phyloP scores from a whole-genome alignment of 2,329 filamentous ascomycete genomes.

The Phaeosphaeriaceae sp. region DNA sequence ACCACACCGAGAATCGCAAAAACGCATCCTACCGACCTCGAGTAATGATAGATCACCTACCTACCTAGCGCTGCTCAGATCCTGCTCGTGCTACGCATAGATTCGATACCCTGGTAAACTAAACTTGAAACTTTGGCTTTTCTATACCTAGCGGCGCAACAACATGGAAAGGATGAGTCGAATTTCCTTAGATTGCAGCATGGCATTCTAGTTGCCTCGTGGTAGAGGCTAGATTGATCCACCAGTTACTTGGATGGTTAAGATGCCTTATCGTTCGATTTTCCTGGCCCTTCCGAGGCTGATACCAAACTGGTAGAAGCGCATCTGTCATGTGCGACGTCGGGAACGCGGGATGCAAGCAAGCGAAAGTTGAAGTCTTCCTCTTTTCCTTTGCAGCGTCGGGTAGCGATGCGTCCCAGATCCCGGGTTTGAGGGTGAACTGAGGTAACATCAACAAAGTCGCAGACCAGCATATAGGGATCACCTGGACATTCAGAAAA shows the following conservation, averaged over 20 bases:
- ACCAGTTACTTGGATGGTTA: neutral
- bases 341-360: constrained; percentile 12
- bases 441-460: constrained; percentile 34
- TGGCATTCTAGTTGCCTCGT: neutral
- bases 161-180: neutral
- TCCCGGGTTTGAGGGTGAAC: constrained; percentile 41
- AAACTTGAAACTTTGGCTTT: too few relatives aligned
- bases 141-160: too few relatives aligned
- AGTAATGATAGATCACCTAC: too few relatives aligned
- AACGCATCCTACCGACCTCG: too few relatives aligned
- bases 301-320: constrained; percentile 10
- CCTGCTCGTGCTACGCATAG: too few relatives aligned
- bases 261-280: neutral
- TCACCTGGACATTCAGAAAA: constrained; percentile 15
- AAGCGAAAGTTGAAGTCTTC: constrained; percentile 12
- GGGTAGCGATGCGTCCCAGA: constrained; percentile 31
- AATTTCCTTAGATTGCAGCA: neutral
- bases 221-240: constrained; percentile 8
- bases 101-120: too few relatives aligned
- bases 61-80: too few relatives aligned
- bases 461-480: constrained; percentile 19
- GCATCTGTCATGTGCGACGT: constrained; percentile 25
- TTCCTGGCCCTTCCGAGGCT: constrained; percentile 16
- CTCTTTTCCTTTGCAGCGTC: constrained; percentile 17
- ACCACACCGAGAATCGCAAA: too few relatives aligned